Base-by-base conservation (phyloP, 106 monocot genomes). In the Dendrobium catenatum region DNA sequence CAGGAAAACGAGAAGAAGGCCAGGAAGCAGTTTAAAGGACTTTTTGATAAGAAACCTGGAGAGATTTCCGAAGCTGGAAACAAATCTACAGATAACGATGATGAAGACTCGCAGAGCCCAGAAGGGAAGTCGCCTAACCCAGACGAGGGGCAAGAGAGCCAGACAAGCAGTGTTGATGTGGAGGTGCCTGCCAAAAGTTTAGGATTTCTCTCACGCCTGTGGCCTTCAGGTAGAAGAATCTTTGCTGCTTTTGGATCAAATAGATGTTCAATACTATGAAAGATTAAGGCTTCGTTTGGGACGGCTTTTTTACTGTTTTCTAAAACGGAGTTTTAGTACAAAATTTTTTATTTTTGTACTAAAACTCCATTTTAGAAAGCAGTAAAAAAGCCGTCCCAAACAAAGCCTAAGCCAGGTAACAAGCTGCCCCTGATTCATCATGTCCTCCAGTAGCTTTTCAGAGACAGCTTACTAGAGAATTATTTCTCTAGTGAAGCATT, bases 1-100 rank as follows among this genome's bases (percentile, higher is more conserved):
- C 87, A 95, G 98, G 91, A 95, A 82, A 22, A 78, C 15, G 93
- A 93, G 77, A 93, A 89, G 76, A 88, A 86, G 66, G 93, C 88
- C 3, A 91, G 84, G 85, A 93, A 86, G 68, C 95, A 95, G 80
- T 99, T 99, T 66, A 99, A 91, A 81, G 95, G 95, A 18, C 84
- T 99, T 4, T 99, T 99, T 73, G 98, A 99, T 84, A 99, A 91
- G 86, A 98, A 93, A 64, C 98, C 98, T 8, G 98, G 98, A 31
- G 95, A 95, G 70, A 95, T 98, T 55, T 79, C 95, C 17, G 88
- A 91, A 83, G 90, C 86, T 48, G 90, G 86, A 68, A 83, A 22
- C 19, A 90, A 83, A 42, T 24, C 58, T 18, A 22, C 4, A 79
- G 85, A 76, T 11, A 82, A 42, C 22, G 13, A 80, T 49, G 55